Percentiles rank a stretch among this genome's conserved stretches.
Evolutionary conservation across 2,329 filamentous ascomycete genomes (phyloP).

Genomic region (Fusarium sp.): DNA sequence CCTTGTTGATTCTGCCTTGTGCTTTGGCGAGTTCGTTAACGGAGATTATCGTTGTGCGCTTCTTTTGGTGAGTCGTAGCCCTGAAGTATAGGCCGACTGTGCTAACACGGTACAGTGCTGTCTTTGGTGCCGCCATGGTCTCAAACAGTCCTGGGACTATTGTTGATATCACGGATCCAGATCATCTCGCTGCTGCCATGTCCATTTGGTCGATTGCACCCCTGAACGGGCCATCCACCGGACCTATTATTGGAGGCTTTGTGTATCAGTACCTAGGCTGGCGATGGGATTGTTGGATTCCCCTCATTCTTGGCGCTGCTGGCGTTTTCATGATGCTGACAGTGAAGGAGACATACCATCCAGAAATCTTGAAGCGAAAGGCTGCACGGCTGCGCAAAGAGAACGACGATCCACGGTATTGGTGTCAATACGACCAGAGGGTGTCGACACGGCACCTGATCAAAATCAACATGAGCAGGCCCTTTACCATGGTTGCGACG

Average conservation of each 20-base stretch:
- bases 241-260: slow-evolving; percentile 75
- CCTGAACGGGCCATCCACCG: slow-evolving; percentile 72
- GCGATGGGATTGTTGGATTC: slow-evolving; percentile 88
- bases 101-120: slow-evolving; percentile 35
- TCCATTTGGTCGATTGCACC: slow-evolving; percentile 86
- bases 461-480: slow-evolving; percentile 78
- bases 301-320: slow-evolving; percentile 74
- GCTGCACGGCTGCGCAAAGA: slow-evolving; percentile 71
- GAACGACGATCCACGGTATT: slow-evolving; percentile 76
- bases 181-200: slow-evolving; percentile 83
- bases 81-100: neutral
- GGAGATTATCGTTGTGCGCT: slow-evolving; percentile 75
- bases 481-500: slow-evolving; percentile 78
- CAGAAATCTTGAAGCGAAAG: slow-evolving; percentile 72
- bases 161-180: slow-evolving; percentile 82
- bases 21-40: slow-evolving; percentile 73
- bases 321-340: slow-evolving; percentile 67
- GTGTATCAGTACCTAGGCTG: slow-evolving; percentile 76
- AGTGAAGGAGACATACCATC: slow-evolving; percentile 80
- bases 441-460: slow-evolving; percentile 71
- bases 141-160: slow-evolving; percentile 84
- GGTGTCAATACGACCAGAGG: slow-evolving; percentile 81
- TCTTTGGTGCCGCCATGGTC: slow-evolving; percentile 79
- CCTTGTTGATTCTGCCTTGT: slow-evolving; percentile 75
- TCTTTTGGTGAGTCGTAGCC: slow-evolving; percentile 66